phyloP scores from a whole-genome alignment of 768 basidiomycete genomes.

The Suillus tomentosus region DNA sequence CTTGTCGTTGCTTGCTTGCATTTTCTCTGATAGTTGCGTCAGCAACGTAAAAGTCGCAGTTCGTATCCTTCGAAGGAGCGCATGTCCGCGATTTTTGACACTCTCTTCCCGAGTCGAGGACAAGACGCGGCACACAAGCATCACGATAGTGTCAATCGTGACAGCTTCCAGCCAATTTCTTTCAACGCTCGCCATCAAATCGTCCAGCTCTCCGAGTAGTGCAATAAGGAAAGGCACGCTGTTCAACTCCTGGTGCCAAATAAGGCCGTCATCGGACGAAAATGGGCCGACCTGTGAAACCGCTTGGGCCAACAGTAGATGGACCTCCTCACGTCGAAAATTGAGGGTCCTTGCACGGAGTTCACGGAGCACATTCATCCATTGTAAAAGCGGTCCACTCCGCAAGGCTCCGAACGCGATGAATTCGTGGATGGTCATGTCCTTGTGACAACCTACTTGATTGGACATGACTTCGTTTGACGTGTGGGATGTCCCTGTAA shows the following conservation, averaged over 20 bases:
- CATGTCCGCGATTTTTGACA: constrained; percentile 22
- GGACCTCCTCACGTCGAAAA: constrained; percentile 42
- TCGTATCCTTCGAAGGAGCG: constrained; percentile 36
- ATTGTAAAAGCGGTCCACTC: constrained; percentile 46
- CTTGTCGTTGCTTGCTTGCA: constrained; percentile 18
- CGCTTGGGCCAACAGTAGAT: constrained; percentile 45
- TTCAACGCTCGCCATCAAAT: constrained; percentile 37
- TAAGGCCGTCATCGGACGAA: constrained; percentile 16
- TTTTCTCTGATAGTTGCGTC: constrained; percentile 29
- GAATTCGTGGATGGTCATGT: constrained; percentile 47
- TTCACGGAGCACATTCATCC: constrained; percentile 53
- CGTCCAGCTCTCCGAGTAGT: constrained; percentile 39
- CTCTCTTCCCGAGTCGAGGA: constrained; percentile 20
- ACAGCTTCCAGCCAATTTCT: constrained; percentile 43
- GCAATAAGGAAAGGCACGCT: constrained; percentile 35
- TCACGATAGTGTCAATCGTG: constrained; percentile 35
- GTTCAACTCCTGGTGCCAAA: constrained; percentile 45
- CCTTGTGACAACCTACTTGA: constrained; percentile 42
- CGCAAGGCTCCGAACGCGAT: constrained; percentile 48
- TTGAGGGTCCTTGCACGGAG: constrained; percentile 41
- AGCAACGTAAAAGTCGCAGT: constrained; percentile 40
- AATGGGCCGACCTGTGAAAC: constrained; percentile 44
- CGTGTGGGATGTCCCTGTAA: constrained; percentile 38
- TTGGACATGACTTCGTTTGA: constrained; percentile 46
- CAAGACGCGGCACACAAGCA: constrained; percentile 40